Evolutionary conservation across 257 asterid species (phyloP), one percentile per base, ranked within the genome.

Genomic region (Paulownia fortunei): DNA sequence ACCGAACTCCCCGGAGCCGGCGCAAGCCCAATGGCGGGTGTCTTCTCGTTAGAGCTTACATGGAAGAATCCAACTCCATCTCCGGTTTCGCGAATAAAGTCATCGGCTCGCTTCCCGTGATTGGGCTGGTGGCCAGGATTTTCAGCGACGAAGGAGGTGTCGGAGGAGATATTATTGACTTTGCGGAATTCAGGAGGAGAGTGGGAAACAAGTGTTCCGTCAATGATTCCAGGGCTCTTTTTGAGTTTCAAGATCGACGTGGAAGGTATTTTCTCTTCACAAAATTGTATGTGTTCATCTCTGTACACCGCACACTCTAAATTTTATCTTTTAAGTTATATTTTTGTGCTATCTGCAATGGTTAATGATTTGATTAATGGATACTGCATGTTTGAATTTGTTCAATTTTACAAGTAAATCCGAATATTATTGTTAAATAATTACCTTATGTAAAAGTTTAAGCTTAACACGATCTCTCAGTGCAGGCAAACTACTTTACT

Each of bases 171-270:
- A 78, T 88, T 9, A 80, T 92, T 65, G 99, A 96, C 80, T 92
- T 96, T 44, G 98, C 99, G 0, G 99, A 96, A 87, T 93, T 93
- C 69, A 84, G 98, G 64, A 83, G 98, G 58, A 84, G 96, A 49
- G 94, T 95, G 6, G 98, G 99, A 49, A 96, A 96, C 49, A 96
- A 92, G 18, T 93, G 97, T 32, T 96, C 99, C 21, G 86, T 89
- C 18, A 90, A 85, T 49, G 99, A 96, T 84, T 93, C 99, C 0
- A 84, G 88, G 70, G 97, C 97, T 19, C 81, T 96, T 51, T 93
- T 86, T 37, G 97, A 92, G 72, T 87, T 92, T 66, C 92, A 84
- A 74, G 94, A 93, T 30, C 92, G 97, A 11, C 97, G 92, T 9
- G 99, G 98, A 84, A 84, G 94, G 99, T 95, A 83, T 2, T 61